phyloP scores from a whole-genome alignment of 331 rosid species.

The Malus hybrid region DNA sequence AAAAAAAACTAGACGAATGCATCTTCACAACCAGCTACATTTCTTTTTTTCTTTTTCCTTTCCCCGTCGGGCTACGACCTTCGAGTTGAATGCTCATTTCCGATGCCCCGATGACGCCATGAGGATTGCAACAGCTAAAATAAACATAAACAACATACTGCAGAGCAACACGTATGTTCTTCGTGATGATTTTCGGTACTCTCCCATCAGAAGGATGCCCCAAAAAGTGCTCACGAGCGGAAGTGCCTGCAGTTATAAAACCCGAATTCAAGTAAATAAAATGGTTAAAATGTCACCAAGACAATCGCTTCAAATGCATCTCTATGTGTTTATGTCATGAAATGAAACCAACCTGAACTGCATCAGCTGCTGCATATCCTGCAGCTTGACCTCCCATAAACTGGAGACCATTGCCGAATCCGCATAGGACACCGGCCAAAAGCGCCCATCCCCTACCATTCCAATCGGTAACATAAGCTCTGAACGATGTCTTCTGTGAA shows the following conservation, averaged over 20 bases:
- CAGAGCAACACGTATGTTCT: slow-evolving; percentile 55
- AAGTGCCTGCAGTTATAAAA: slow-evolving; percentile 52
- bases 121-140: slow-evolving; percentile 64
- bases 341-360: slow-evolving; percentile 66
- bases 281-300: background rate
- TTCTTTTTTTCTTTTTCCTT: background rate
- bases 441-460: slow-evolving; percentile 91
- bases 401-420: slow-evolving; percentile 89
- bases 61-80: background rate
- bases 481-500: slow-evolving; percentile 58
- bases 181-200: slow-evolving; percentile 67
- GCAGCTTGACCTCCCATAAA: slow-evolving; percentile 98
- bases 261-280: background rate
- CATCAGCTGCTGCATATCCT: slow-evolving; percentile 96
- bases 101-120: slow-evolving; percentile 83
- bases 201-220: slow-evolving; percentile 75
- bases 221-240: slow-evolving; percentile 97
- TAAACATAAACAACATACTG: slow-evolving; percentile 70
- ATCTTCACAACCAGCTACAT: background rate
- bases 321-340: background rate
- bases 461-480: slow-evolving; percentile 71
- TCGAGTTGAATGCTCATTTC: slow-evolving; percentile 18
- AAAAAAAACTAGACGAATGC: background rate
- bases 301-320: no score
- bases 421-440: slow-evolving; percentile 79